Evolutionary conservation across 2,329 filamentous ascomycete genomes (phyloP), one percentile per base, ranked within the genome.

Genomic region (Ceratocystis smalleyi): DNA sequence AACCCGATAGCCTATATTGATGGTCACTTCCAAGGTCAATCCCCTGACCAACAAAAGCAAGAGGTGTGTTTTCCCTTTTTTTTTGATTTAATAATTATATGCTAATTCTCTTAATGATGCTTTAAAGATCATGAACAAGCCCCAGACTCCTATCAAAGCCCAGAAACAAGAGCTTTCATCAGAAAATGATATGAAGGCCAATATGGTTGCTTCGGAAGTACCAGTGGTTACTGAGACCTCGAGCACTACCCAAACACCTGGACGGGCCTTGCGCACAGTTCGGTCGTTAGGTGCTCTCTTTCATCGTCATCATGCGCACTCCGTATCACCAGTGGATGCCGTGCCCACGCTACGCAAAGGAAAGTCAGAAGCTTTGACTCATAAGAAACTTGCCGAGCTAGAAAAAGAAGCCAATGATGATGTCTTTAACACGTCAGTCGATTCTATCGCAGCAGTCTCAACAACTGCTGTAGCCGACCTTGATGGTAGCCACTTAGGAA

Each of bases 261-360:
- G 45, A 19, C 35, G 61, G 10, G 65, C 57, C 19, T 40, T 66
- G 15, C 65, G 65, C 27, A 64, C 57, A 35, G 65, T 64, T 10
- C 47, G 62, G 5, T 66, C 65, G 40, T 35, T 66, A 40, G 61
- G 62, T 35, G 61, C 65, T 30, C 59, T 64, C 40, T 64, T 66
- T 35, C 62, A 66, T 40, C 65, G 65, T n/a, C 57, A 64, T 24
- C 59, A 59, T n/a, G 32, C 32, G 7, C 17, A 57, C 19, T 66
- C 62, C 5, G 27, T 40, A 27, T 40, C 35, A n/a, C 61, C 7
- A 49, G 6, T 35, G 17, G 12, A 57, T 15, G 19, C 51, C 43
- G 43, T 59, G 22, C 65, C 62, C 22, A 35, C 65, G 17, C 35
- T 61, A 22, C 62, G 27, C 32, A 43, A 61, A 49, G 27, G 30